Evolutionary conservation across 305 asterid genomes (phyloP).

Genomic region (Fraxinus xanthoxyloides): DNA sequence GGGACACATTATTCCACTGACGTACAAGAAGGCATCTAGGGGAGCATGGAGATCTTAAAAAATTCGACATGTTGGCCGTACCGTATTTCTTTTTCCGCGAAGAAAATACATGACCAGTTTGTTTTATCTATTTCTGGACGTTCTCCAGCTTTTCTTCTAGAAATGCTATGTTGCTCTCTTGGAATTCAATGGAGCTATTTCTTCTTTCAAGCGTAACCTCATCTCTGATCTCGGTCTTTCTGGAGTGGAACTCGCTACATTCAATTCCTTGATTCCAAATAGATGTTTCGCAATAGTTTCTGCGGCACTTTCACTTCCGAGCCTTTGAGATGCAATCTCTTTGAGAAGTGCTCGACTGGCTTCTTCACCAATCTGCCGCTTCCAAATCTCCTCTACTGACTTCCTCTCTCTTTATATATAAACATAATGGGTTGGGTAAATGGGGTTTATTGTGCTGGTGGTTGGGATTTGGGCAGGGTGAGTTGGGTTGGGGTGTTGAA

Average conservation of each 20-base stretch:
- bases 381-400: slow-evolving; percentile 65
- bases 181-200: slow-evolving; percentile 79
- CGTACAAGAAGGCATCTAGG: slow-evolving; percentile 49
- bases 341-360: slow-evolving; percentile 90
- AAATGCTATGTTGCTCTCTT: slow-evolving; percentile 57
- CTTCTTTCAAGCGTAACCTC: slow-evolving; percentile 75
- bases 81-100: slow-evolving; percentile 56
- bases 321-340: slow-evolving; percentile 75
- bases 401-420: too few relatives aligned
- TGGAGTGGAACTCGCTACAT: slow-evolving; percentile 40
- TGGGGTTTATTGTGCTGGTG: too few relatives aligned
- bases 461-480: too few relatives aligned
- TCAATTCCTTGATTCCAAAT: slow-evolving; percentile 70
- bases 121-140: slow-evolving; percentile 72
- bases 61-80: slow-evolving; percentile 62
- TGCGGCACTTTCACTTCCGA: slow-evolving; percentile 61
- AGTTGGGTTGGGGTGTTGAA: too few relatives aligned
- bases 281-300: slow-evolving; percentile 72
- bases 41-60: slow-evolving; percentile 79
- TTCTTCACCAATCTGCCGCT: slow-evolving; percentile 87
- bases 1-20: slow-evolving; percentile 25
- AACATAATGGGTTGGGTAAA: too few relatives aligned
- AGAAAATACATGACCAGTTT: slow-evolving; percentile 45
- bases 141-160: slow-evolving; percentile 77
- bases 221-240: slow-evolving; percentile 50